Percentiles rank a stretch among this genome's conserved stretches.
phyloP scores from a whole-genome alignment of 306 rosid genomes.

The Cercis canadensis region DNA sequence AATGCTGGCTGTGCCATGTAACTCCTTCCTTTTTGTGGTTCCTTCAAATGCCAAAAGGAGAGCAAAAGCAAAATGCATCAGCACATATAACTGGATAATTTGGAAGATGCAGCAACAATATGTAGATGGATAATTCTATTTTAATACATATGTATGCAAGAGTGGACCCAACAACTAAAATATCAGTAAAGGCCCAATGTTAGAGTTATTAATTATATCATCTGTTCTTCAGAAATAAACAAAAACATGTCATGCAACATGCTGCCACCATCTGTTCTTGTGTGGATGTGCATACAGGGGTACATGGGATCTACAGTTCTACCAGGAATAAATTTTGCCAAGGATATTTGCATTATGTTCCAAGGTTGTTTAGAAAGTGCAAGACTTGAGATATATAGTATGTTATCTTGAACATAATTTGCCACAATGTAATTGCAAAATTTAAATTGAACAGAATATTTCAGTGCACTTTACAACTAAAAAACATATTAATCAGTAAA shows the following conservation, averaged over 20 bases:
- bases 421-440: slow-evolving; percentile 8
- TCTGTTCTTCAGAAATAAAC: too few species aligned
- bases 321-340: neutral
- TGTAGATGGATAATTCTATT: neutral
- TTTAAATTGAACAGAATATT: slow-evolving; percentile 22
- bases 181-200: neutral
- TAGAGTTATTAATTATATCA: neutral
- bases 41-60: slow-evolving; percentile 63
- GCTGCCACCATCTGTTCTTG: neutral
- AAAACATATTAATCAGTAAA: slow-evolving; percentile 19
- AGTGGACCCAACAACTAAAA: neutral
- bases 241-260: too few species aligned
- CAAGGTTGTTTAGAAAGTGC: neutral
- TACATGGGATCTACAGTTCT: neutral
- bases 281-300: neutral
- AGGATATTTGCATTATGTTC: slow-evolving; percentile 20
- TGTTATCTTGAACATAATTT: neutral
- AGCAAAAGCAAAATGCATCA: slow-evolving; percentile 27
- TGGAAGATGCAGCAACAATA: neutral
- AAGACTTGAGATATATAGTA: neutral
- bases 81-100: slow-evolving; percentile 28
- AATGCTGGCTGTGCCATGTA: slow-evolving; percentile 73
- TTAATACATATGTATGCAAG: neutral
- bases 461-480: slow-evolving; percentile 6
- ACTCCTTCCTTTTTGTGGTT: slow-evolving; percentile 88